A percentile compares a stretch with the other conserved stretches of the same genome.
Conservation (phyloP, 2,329 filamentous ascomycete genomes). For the Colletotrichum godetiae region DNA sequence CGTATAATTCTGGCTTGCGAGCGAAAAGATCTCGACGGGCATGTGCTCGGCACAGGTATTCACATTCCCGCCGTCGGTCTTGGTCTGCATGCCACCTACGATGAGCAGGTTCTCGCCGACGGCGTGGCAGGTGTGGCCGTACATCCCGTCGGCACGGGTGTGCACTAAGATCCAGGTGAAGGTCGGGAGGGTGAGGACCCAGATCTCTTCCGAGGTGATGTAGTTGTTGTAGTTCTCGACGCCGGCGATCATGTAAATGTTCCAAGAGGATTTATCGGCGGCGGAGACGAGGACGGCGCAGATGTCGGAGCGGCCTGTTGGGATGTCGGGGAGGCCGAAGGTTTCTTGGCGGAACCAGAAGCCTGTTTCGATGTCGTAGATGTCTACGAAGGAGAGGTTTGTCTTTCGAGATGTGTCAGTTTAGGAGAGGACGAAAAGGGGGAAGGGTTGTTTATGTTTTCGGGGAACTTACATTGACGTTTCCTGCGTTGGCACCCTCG, state of each 20-base stretch:
- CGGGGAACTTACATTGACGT: conserved; percentile 20
- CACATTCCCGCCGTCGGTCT: conserved; percentile 24
- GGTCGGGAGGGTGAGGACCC: conserved; percentile 35
- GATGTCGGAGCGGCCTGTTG: conserved; percentile 37
- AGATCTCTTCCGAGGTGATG: conserved; percentile 28
- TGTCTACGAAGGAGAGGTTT: conserved; percentile 36
- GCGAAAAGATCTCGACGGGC: conserved; percentile 40
- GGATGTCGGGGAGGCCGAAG: conserved; percentile 34
- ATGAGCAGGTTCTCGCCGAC: conserved; percentile 35
- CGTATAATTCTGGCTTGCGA: conserved; percentile 39
- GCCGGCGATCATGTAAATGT: conserved; percentile 38
- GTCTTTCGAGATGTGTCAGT: conserved; percentile 12
- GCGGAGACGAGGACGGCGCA: conserved; percentile 36
- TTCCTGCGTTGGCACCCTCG: background rate
- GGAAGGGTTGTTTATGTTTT: too few relatives aligned
- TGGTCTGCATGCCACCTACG: conserved; percentile 37
- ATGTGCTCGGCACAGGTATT: conserved; percentile 36
- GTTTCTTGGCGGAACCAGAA: conserved; percentile 39
- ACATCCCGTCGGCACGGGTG: conserved; percentile 33
- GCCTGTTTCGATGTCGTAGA: conserved; percentile 38
- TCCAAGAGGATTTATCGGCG: conserved; percentile 36
- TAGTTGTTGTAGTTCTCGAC: conserved; percentile 35
- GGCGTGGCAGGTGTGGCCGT: conserved; percentile 35
- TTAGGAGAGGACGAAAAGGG: too few relatives aligned
- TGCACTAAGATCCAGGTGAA: conserved; percentile 37